A percentile compares a stretch with the other conserved stretches of the same genome.
Evolutionary conservation across 805 yeast genomes (phyloP).

Genomic region (Yamadazyma nakazawae): DNA sequence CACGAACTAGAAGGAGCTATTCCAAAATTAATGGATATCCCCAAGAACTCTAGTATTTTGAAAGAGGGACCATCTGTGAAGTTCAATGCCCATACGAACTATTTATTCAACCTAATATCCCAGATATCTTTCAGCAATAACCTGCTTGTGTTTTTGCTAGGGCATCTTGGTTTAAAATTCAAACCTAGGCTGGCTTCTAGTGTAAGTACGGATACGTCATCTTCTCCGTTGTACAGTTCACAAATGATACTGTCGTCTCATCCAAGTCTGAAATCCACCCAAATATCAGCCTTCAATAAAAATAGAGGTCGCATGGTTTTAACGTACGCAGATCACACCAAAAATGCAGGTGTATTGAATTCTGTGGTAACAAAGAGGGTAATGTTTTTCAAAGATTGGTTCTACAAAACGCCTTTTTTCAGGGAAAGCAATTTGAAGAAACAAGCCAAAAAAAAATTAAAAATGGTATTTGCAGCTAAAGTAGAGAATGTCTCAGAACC

Average conservation of each 20-base stretch:
- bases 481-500: background rate
- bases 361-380: constrained; percentile 22
- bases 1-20: constrained; percentile 20
- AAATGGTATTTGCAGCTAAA: constrained; percentile 5
- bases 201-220: background rate
- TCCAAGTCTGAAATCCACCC: background rate
- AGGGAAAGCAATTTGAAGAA: background rate
- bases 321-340: constrained; percentile 5
- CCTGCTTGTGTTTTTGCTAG: constrained; percentile 27
- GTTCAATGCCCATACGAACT: constrained; percentile 27
- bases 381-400: constrained; percentile 37
- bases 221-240: constrained; percentile 1
- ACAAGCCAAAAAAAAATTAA: background rate
- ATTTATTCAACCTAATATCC: constrained; percentile 24
- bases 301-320: constrained; percentile 10
- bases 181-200: constrained; percentile 4
- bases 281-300: background rate
- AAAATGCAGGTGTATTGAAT: constrained; percentile 11
- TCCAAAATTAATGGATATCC: constrained; percentile 26
- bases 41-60: constrained; percentile 25
- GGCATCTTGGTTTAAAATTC: constrained; percentile 30
- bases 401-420: constrained; percentile 14
- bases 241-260: background rate
- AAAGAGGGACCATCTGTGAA: constrained; percentile 29
- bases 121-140: constrained; percentile 18